Evolutionary conservation across 1,284 basidiomycete genomes (phyloP), one percentile per base, ranked within the genome.

Genomic region (Ustilago nuda): DNA sequence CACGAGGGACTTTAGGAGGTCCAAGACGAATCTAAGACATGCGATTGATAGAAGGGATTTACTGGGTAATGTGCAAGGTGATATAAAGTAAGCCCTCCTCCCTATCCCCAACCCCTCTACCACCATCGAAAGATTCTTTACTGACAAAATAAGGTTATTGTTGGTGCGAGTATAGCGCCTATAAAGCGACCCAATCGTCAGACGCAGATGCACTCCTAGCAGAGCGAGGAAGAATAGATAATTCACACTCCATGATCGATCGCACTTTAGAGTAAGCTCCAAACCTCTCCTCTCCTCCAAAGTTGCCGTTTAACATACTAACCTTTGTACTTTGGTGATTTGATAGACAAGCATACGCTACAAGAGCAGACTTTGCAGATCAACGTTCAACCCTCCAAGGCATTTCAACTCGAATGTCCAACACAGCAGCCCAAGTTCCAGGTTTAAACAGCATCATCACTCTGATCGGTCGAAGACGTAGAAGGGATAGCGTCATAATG

Each of bases 341-440:
- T 61, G 32, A 23, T 82, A 97, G 95, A 59, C 96, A 99, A 91
- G 97, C 97, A 35, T 97, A 98, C 82, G 96, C 95, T 79, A 98
- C 96, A 0, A 91, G 96, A n/a, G 89, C 93, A 39, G 95, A 98
- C 85, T 97, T 99, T 86, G 88, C 89, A n/a, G 89, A 91, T 56
- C 97, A 99, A 87, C 89, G 93, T 19, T 86, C 89, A 5, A 90
- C 92, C 35, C 87, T 99, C 45, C 87, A 90, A 9, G 89, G 90
- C 23, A 94, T 97, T 77, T 93, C 93, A 84, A 88, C 90, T 9
- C 90, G 95, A 27, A 95, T 99, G 91, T 87, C 89, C 55, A 70
- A 32, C 36, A 76, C 80, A 8, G 58, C 83, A 93, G 94, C 89
- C 78, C 92, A 93, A 37, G 92, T 99, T 86, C 96, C 97, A 11